These are phyloP conservation scores for Tricholoma saponaceum DNA, from an alignment of 768 basidiomycete genomes.

Conservation along the genomic window DNA sequence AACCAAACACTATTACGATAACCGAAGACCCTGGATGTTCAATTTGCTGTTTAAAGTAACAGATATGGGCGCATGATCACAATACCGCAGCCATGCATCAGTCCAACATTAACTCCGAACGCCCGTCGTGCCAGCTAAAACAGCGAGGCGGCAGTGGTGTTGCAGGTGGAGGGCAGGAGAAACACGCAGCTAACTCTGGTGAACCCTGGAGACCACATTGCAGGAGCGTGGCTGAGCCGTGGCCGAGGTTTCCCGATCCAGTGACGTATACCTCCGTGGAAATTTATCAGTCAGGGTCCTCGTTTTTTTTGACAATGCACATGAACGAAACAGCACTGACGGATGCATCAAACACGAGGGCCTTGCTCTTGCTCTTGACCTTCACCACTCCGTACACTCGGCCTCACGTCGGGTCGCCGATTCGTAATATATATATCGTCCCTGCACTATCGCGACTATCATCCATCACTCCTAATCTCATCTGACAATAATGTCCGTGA, in stretches of 20 bases:
- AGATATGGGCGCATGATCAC: conserved; percentile 14
- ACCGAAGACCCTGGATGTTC: conserved; percentile 23
- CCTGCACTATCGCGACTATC: neutral
- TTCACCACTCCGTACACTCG: conserved; percentile 6
- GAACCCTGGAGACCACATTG: conserved; percentile 3
- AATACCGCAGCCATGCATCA: conserved; percentile 12
- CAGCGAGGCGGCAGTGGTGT: conserved; percentile 10
- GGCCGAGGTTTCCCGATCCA: neutral
- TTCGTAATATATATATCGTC: conserved; percentile 2
- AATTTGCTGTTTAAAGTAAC: conserved; percentile 13
- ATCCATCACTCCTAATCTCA: conserved; percentile 13
- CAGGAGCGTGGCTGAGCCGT: conserved; percentile 1
- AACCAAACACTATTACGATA: conserved; percentile 32
- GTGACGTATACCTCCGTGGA: conserved; percentile 2
- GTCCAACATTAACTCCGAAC: conserved; percentile 8
- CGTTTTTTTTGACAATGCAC: conserved; percentile 6
- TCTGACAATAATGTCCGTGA: conserved; percentile 34
- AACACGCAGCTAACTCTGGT: conserved; percentile 1
- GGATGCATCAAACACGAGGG: conserved; percentile 17
- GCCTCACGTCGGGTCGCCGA: neutral
- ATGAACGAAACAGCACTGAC: neutral
- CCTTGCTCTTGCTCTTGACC: conserved; percentile 8
- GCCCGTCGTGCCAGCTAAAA: conserved; percentile 7
- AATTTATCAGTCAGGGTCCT: conserved; percentile 12
- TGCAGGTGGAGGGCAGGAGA: neutral